A percentile compares a stretch with the other conserved stretches of the same genome.
These are phyloP conservation scores for Gnetum montanum DNA, from an alignment of 75 land plant species.

Conservation along the genomic window DNA sequence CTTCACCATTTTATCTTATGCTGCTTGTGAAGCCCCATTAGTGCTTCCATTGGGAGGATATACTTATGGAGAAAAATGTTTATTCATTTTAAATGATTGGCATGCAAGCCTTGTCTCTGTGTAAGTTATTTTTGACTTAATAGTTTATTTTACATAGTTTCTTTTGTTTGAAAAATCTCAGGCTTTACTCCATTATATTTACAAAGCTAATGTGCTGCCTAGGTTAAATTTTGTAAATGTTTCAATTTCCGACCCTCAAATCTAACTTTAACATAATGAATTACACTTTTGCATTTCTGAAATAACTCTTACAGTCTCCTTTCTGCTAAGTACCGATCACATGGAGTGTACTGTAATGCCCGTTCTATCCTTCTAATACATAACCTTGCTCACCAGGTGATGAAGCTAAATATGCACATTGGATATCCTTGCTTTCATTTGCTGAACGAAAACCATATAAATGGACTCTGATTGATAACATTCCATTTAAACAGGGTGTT, in stretches of 20 bases:
- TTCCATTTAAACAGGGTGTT: slow-evolving; percentile 47
- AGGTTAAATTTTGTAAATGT: no score
- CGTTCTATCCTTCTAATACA: slow-evolving; percentile 72
- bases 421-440: background rate
- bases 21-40: slow-evolving; percentile 96
- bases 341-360: slow-evolving; percentile 72
- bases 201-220: no score
- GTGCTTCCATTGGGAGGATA: slow-evolving; percentile 85
- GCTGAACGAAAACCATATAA: no score
- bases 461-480: background rate
- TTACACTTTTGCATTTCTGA: no score
- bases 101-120: slow-evolving; percentile 93
- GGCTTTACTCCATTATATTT: no score
- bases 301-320: slow-evolving; percentile 69
- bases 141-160: background rate
- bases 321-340: slow-evolving; percentile 74
- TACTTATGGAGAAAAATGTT: slow-evolving; percentile 81
- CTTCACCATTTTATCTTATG: slow-evolving; percentile 81
- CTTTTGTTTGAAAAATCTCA: no score
- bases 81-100: slow-evolving; percentile 95
- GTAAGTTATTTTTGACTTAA: slow-evolving; percentile 31
- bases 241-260: no score
- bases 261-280: no score
- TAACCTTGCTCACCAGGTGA: slow-evolving; percentile 89
- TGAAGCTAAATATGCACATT: background rate